phyloP scores from a whole-genome alignment of 139 green algal species.

The Edaphochlamys debaryana region DNA sequence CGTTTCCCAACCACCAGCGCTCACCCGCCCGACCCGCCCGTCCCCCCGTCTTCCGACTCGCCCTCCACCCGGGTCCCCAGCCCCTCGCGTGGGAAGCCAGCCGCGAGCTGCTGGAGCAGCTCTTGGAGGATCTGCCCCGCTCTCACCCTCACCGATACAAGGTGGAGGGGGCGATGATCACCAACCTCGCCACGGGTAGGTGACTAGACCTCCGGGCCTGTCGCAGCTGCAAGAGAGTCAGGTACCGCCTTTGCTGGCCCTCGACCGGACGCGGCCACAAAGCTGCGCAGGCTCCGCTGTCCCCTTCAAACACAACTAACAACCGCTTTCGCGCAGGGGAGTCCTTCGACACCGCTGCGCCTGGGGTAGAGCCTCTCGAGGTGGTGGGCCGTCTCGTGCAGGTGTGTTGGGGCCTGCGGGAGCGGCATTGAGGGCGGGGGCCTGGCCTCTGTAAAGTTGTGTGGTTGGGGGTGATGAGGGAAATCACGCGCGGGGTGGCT shows the following conservation, averaged over 20 bases:
- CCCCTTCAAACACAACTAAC: background rate
- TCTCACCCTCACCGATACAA: background rate
- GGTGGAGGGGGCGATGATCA: background rate
- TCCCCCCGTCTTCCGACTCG: too few relatives aligned
- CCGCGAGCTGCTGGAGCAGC: slow-evolving; percentile 18
- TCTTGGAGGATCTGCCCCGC: slow-evolving; percentile 1
- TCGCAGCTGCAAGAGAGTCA: background rate
- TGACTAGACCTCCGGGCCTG: background rate
- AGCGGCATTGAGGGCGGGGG: too few relatives aligned
- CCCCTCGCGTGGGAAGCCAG: background rate
- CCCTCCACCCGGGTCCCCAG: background rate
- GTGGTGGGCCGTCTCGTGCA: slow-evolving; percentile 3
- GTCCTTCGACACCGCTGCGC: background rate
- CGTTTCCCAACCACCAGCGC: background rate
- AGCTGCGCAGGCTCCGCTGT: background rate
- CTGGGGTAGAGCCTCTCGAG: background rate
- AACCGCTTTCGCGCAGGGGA: background rate
- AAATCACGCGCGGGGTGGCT: background rate
- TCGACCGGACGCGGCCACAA: too few relatives aligned
- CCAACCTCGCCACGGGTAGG: slow-evolving; percentile 10
- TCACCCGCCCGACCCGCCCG: too few relatives aligned
- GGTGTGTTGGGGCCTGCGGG: too few relatives aligned
- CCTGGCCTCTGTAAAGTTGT: background rate
- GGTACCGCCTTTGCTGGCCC: too few relatives aligned
- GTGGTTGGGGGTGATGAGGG: background rate